Conservation (phyloP, 148 eudicot species). For the Silene uniflora region DNA sequence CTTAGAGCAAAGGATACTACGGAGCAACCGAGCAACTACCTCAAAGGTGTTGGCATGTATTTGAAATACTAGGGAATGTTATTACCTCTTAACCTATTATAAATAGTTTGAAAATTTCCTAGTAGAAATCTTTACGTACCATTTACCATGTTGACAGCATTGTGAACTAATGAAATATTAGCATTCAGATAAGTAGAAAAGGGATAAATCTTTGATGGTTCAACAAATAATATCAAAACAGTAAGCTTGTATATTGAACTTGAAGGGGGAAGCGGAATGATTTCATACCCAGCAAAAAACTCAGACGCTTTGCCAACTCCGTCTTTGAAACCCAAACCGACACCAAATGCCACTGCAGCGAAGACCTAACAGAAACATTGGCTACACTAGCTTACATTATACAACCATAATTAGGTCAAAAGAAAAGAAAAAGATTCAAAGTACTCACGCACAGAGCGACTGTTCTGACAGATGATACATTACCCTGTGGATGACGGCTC, state of each 20-base stretch:
- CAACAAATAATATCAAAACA: constrained; percentile 4
- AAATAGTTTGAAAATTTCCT: not conserved
- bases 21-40: not conserved
- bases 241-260: not conserved
- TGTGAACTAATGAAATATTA: not conserved
- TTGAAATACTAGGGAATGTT: not conserved
- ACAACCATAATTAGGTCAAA: not conserved
- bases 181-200: not conserved
- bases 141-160: constrained; percentile 1
- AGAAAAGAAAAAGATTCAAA: constrained; percentile 2
- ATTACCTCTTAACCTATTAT: not conserved
- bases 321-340: constrained; percentile 79
- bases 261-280: not conserved
- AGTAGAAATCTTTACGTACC: not conserved
- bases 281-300: constrained; percentile 92
- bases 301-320: constrained; percentile 90
- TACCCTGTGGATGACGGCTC: constrained; percentile 31
- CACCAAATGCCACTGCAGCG: constrained; percentile 83
- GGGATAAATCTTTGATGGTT: constrained; percentile 3
- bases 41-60: not conserved
- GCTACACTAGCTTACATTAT: constrained; percentile 30
- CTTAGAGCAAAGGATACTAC: not conserved
- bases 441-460: constrained; percentile 77
- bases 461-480: constrained; percentile 50
- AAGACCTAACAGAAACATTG: constrained; percentile 52